Evolutionary conservation across 1,139 yeast species (phyloP).

Genomic region (Yamadazyma atmosphaerica): DNA sequence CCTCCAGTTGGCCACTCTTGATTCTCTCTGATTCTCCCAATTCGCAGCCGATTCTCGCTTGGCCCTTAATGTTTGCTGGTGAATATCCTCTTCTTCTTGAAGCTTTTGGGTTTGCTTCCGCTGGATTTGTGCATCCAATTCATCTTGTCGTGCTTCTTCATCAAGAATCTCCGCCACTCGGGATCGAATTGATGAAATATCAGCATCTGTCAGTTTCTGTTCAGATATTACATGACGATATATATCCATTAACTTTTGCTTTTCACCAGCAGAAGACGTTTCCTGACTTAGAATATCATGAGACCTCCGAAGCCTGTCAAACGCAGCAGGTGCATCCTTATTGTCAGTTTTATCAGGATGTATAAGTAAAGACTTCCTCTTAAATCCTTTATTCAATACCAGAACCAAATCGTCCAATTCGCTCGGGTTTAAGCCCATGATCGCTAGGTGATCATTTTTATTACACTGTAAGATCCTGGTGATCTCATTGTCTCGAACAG

Average conservation of each 20-base stretch:
- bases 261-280: slow-evolving; percentile 33
- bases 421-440: slow-evolving; percentile 53
- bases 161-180: slow-evolving; percentile 27
- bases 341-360: slow-evolving; percentile 70
- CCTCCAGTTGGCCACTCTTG: slow-evolving; percentile 64
- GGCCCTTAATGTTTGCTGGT: slow-evolving; percentile 36
- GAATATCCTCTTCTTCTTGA: slow-evolving; percentile 31
- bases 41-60: slow-evolving; percentile 43
- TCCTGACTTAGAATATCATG: slow-evolving; percentile 24
- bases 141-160: slow-evolving; percentile 26
- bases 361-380: slow-evolving; percentile 61
- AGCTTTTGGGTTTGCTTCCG: slow-evolving; percentile 24
- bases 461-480: slow-evolving; percentile 50
- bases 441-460: slow-evolving; percentile 54
- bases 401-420: slow-evolving; percentile 28
- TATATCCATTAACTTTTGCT: slow-evolving; percentile 33
- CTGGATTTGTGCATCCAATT: slow-evolving; percentile 18
- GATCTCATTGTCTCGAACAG: slow-evolving; percentile 55
- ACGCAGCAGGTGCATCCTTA: slow-evolving; percentile 60
- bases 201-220: slow-evolving; percentile 2
- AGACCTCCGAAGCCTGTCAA: slow-evolving; percentile 50
- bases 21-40: slow-evolving; percentile 67
- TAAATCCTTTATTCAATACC: slow-evolving; percentile 47
- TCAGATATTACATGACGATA: slow-evolving; percentile 42
- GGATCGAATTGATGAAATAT: slow-evolving; percentile 16